These are phyloP conservation scores for Phlebiopsis flavidoalba DNA, from an alignment of 768 basidiomycete species.

Conservation along the genomic window DNA sequence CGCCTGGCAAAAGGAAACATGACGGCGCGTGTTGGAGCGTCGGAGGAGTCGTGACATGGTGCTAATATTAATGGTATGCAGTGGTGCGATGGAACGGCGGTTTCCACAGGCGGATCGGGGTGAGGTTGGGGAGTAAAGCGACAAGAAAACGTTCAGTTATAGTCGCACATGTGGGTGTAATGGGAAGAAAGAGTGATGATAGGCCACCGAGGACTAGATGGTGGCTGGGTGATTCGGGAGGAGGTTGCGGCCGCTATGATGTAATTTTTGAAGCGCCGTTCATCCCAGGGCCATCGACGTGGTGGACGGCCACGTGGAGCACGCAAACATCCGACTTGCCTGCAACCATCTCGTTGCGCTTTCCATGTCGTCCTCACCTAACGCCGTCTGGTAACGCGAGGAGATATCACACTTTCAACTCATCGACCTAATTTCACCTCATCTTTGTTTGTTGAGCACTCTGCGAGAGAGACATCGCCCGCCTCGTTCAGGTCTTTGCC, in stretches of 20 bases:
- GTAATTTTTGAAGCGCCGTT: neutral
- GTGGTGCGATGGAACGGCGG: neutral
- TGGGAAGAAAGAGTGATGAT: neutral
- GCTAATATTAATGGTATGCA: neutral
- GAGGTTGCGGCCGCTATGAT: neutral
- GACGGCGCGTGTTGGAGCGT: slow-evolving; percentile 40
- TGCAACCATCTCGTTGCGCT: neutral
- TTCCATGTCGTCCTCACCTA: slow-evolving; percentile 39
- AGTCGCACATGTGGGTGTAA: neutral
- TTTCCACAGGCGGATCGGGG: neutral
- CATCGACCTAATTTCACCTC: slow-evolving; percentile 78
- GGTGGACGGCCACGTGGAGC: slow-evolving; percentile 3
- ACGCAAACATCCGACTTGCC: neutral
- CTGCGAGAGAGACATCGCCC: slow-evolving; percentile 60
- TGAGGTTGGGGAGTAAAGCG: neutral
- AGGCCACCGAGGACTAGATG: neutral
- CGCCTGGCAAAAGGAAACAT: slow-evolving; percentile 75
- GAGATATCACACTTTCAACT: slow-evolving; percentile 64
- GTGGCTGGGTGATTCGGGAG: neutral
- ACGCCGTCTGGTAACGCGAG: slow-evolving; percentile 54
- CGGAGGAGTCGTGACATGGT: slow-evolving; percentile 42
- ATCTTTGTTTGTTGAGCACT: slow-evolving; percentile 59
- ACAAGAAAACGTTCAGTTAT: neutral
- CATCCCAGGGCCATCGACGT: neutral
- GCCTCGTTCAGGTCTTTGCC: slow-evolving; percentile 47